Evolutionary conservation across 208 protist species (phyloP), one percentile per base, ranked within the genome.

Genomic region (Trypanosoma scelopori): DNA sequence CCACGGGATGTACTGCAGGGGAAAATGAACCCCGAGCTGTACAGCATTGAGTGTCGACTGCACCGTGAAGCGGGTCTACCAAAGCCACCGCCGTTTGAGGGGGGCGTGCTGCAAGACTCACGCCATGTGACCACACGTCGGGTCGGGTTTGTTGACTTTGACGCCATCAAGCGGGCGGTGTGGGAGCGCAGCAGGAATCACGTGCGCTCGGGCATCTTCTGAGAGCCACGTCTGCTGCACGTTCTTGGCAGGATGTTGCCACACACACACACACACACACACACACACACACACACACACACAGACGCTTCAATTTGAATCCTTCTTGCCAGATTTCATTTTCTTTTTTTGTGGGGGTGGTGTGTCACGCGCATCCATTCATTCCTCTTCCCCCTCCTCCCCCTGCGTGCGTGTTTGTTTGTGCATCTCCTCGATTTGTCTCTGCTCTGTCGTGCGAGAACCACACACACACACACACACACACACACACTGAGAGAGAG

Each of bases 41-140:
- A 95, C 67, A 63, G 50, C 12, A 83, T 95, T 48, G 90, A 95
- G 70, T 93, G 87, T 57, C 76, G 85, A 22, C 78, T 95, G n/a
- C 87, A 95, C 56, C 42, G 71, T 30, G 90, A 95, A 55, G 83
- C 81, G 1, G 84, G 85, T 15, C 70, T 95, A 1, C 83, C 87
- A 5, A 76, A 64, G 43, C 90, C 90, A 3, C 46, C 73, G 22
- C 86, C 84, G n/a, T 91, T 89, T 30, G 78, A 81, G 48, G 81
- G 79, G 2, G 87, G 86, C 60, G 62, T 18, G 6, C 55, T 56
- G 41, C 60, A 69, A 39, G 39, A 15, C 3, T 32, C 35, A 22
- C 48, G 64, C 32, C 4, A 20, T 20, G 32, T 51, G 23, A 39
- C 72, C 42, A 70, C 52, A 7, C 82, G 87, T 28, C 79, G 90